Conservation (phyloP, 2,329 filamentous ascomycete genomes). For the Balansia obtecta region DNA sequence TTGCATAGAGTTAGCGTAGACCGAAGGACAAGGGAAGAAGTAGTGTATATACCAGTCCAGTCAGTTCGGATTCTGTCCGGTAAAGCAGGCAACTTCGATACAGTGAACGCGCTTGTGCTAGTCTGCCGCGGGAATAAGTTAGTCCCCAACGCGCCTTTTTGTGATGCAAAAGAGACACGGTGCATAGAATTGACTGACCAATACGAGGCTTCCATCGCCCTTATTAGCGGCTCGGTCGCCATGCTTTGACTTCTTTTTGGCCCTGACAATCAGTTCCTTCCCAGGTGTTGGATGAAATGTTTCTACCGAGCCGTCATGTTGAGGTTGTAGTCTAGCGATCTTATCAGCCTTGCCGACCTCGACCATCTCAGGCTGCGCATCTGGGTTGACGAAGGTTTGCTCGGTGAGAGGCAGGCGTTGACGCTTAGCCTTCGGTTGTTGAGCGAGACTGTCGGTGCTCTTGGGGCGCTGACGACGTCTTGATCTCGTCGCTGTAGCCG, state of each 20-base stretch:
- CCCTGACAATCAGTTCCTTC: slow-evolving; percentile 45
- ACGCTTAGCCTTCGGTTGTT: slow-evolving; percentile 52
- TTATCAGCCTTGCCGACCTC: slow-evolving; percentile 41
- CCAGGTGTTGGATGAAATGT: slow-evolving; percentile 25
- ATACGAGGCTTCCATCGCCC: slow-evolving; percentile 52
- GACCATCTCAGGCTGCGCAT: slow-evolving; percentile 37
- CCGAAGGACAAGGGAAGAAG: background rate
- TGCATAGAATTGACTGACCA: slow-evolving; percentile 35
- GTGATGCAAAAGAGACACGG: background rate
- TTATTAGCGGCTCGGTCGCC: slow-evolving; percentile 48
- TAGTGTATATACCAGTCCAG: slow-evolving; percentile 43
- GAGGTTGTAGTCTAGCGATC: slow-evolving; percentile 27
- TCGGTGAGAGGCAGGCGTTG: slow-evolving; percentile 46
- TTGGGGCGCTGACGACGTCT: slow-evolving; percentile 48
- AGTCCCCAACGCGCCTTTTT: too few species aligned
- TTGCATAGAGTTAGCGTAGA: background rate
- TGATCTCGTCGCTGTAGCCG: slow-evolving; percentile 44
- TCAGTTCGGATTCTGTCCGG: slow-evolving; percentile 64
- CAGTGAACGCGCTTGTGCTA: slow-evolving; percentile 71
- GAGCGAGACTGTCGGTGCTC: slow-evolving; percentile 39
- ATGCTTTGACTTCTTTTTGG: slow-evolving; percentile 53
- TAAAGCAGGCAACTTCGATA: slow-evolving; percentile 72
- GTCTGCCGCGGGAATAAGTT: slow-evolving; percentile 39
- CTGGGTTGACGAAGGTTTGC: slow-evolving; percentile 42
- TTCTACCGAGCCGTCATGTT: slow-evolving; percentile 33